Evolutionary conservation across 2,329 filamentous ascomycete genomes (phyloP).

Genomic region (Hirsutella rhossiliensis): DNA sequence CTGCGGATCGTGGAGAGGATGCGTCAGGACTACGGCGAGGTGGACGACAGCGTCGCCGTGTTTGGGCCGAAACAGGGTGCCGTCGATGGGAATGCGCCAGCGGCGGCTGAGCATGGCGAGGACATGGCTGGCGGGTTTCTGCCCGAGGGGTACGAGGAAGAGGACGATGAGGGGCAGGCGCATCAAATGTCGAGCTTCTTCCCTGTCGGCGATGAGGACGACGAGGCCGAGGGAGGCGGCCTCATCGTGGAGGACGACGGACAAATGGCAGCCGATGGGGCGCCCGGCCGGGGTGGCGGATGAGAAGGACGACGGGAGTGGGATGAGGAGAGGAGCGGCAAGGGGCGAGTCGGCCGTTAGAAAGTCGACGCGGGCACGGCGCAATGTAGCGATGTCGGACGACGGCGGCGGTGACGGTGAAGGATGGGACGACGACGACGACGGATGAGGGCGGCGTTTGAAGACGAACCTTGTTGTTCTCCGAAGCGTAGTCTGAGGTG

Average conservation of each 20-base stretch:
- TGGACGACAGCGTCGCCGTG: constrained; percentile 38
- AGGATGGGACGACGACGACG: background rate
- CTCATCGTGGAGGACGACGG: constrained; percentile 20
- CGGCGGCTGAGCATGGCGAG: constrained; percentile 24
- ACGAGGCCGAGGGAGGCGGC: constrained; percentile 14
- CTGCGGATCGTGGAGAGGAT: constrained; percentile 72
- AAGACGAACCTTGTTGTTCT: too few relatives aligned
- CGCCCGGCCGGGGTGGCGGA: background rate
- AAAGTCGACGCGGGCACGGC: background rate
- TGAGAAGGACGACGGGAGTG: background rate
- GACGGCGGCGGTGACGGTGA: background rate
- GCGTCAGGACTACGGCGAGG: constrained; percentile 60
- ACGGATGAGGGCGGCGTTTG: too few relatives aligned
- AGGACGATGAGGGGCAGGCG: constrained; percentile 17
- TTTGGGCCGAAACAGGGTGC: constrained; percentile 35
- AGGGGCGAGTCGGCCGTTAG: background rate
- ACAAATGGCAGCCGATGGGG: background rate
- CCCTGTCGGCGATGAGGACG: constrained; percentile 31
- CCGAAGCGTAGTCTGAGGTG: too few relatives aligned
- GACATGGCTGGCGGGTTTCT: constrained; percentile 51
- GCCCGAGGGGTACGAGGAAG: constrained; percentile 41
- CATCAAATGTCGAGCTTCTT: constrained; percentile 34
- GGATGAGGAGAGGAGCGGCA: background rate
- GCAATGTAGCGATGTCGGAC: background rate
- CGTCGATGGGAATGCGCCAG: constrained; percentile 6